Evolutionary conservation across 805 yeast species (phyloP).

Genomic region (Lachancea nothofagi): DNA sequence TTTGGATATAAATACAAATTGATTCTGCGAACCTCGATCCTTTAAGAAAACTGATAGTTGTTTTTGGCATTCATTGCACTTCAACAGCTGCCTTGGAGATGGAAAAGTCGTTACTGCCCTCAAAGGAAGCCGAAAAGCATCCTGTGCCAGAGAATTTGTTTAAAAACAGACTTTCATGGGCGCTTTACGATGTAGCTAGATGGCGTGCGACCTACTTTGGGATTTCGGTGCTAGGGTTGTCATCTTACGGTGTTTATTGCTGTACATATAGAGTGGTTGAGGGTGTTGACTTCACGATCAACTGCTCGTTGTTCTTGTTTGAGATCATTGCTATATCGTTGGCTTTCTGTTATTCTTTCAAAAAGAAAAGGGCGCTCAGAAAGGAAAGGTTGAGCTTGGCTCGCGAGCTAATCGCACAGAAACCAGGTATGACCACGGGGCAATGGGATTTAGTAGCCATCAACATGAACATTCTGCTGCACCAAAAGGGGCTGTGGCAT

Average conservation of each 20-base stretch:
- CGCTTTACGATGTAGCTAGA: not conserved
- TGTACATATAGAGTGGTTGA: not conserved
- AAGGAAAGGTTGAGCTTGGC: not conserved
- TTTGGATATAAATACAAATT: no score
- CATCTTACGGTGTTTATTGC: not conserved
- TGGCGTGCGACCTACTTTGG: not conserved
- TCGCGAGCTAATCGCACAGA: conserved; percentile 5
- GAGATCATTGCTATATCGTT: not conserved
- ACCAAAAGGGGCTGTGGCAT: conserved; percentile 2
- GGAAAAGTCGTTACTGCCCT: no score
- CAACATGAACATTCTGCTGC: conserved; percentile 6
- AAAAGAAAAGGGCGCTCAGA: conserved; percentile 16
- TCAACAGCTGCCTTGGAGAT: not conserved
- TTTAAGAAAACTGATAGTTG: not conserved
- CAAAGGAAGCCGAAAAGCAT: no score
- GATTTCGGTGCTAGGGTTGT: not conserved
- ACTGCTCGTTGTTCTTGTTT: not conserved
- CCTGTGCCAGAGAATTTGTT: no score
- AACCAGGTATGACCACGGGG: conserved; percentile 8
- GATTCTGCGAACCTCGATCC: not conserved
- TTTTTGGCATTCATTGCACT: not conserved
- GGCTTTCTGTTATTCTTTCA: no score
- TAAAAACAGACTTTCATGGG: not conserved
- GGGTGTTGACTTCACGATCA: not conserved
- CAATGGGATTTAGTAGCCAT: conserved; percentile 12